Conservation (phyloP, 192 early-diverging fungal species). For the Gigaspora rosea region DNA sequence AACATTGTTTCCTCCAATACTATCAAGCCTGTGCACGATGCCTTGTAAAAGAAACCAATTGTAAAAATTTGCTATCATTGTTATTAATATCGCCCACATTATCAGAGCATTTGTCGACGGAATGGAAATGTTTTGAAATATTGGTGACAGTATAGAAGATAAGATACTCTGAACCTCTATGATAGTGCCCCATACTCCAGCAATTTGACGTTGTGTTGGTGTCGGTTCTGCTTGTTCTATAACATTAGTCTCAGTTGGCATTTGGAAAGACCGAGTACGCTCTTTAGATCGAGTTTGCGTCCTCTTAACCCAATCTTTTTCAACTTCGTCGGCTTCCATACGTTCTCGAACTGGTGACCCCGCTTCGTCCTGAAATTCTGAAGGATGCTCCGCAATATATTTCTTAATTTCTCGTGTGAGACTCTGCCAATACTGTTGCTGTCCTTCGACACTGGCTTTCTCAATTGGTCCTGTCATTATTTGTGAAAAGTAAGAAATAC, state of each 20-base stretch:
- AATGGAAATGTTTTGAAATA: background rate
- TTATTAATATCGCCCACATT: background rate
- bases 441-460: constrained; percentile 51
- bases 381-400: constrained; percentile 47
- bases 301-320: background rate
- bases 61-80: constrained; percentile 4
- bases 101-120: constrained; percentile 11
- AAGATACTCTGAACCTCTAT: background rate
- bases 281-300: background rate
- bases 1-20: background rate
- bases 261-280: background rate
- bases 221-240: background rate
- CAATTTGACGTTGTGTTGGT: background rate
- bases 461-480: constrained; percentile 47
- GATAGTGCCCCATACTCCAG: background rate
- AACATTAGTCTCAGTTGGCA: background rate
- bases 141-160: background rate
- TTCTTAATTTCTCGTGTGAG: constrained; percentile 41
- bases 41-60: constrained; percentile 9
- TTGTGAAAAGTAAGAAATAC: background rate
- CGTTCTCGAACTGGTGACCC: background rate
- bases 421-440: constrained; percentile 46
- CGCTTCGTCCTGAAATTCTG: constrained; percentile 38
- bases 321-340: background rate
- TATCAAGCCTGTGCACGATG: constrained; percentile 10